Evolutionary conservation across 225 moss, liverwort and hornwort species (phyloP), one percentile per base, ranked within the genome.

Genomic region (Pleurozium schreberi): DNA sequence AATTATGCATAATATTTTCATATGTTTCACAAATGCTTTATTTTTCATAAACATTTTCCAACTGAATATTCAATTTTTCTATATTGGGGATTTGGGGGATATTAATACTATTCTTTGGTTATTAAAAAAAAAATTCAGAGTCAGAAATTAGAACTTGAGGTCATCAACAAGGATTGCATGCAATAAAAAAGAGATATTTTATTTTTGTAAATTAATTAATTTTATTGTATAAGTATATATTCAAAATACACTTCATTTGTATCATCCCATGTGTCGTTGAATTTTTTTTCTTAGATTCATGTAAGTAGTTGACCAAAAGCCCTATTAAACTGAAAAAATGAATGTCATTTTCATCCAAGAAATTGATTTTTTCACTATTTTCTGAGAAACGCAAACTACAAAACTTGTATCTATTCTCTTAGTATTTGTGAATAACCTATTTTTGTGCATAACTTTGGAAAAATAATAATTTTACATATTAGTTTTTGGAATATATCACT

Each of bases 81-180:
- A n/a, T n/a, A n/a, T 22, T 12, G 0, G n/a, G 6, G 12, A 4
- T 22, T 7, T 22, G 21, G 0, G n/a, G 6, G 12, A 4, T 22
- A 12, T 22, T n/a, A n/a, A 9, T 12, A 7, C 7, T 68, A 68
- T 68, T 12, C 20, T n/a, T 67, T 23, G 12, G 22, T 12, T n/a
- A 68, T n/a, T n/a, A 2, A 23, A 68, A n/a, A n/a, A 2, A 10
- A n/a, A 68, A 22, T n/a, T n/a, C 23, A 68, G n/a, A 68, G 22
- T n/a, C 1, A 1, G 5, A 68, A 38, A n/a, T 68, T 68, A 13
- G 13, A 69, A 69, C 42, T 69, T 69, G 25, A 14, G 0, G 69
- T 14, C 69, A 69, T 25, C 14, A 40, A 69, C 3, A 8, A 25
- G 23, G 25, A 69, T 69, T 42, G 40, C 14, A 69, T 14, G 40